Percentiles rank a stretch among this genome's conserved stretches.
Evolutionary conservation across 129 eudicot genomes (phyloP).

Genomic region (Helichrysum umbraculigerum): DNA sequence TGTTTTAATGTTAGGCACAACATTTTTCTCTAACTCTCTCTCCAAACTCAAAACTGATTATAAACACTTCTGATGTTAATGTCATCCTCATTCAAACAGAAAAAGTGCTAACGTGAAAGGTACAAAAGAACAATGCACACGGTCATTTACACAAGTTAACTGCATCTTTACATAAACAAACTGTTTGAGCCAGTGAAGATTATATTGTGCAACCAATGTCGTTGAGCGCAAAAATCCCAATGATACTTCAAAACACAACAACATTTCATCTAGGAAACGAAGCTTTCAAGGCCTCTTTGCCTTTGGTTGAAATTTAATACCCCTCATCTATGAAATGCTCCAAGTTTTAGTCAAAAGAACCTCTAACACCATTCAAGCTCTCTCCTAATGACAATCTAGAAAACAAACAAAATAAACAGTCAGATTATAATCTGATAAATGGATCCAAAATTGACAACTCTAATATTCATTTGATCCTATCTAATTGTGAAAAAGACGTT

Average conservation of each 20-base stretch:
- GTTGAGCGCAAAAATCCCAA: slow-evolving; percentile 9
- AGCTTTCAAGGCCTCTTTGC: neutral
- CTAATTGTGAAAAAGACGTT: neutral
- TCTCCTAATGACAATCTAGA: slow-evolving; percentile 86
- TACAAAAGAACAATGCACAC: slow-evolving; percentile 12
- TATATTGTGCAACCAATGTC: neutral
- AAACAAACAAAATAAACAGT: neutral
- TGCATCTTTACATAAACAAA: slow-evolving; percentile 17
- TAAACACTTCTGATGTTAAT: neutral
- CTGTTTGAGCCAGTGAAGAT: neutral
- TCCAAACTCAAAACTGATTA: neutral
- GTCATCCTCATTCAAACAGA: neutral
- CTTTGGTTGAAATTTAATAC: neutral
- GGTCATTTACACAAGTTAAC: neutral
- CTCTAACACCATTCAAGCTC: slow-evolving; percentile 69
- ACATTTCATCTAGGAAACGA: neutral
- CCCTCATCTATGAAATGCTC: neutral
- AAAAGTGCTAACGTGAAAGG: neutral
- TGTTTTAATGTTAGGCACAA: neutral
- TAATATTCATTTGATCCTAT: neutral
- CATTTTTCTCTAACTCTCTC: no score
- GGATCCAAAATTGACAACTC: neutral
- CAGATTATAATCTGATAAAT: neutral
- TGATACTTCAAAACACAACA: neutral
- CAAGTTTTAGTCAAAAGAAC: neutral